Base-by-base conservation (phyloP, 352 stramenopile species). In the Pythium phragmiticola region DNA sequence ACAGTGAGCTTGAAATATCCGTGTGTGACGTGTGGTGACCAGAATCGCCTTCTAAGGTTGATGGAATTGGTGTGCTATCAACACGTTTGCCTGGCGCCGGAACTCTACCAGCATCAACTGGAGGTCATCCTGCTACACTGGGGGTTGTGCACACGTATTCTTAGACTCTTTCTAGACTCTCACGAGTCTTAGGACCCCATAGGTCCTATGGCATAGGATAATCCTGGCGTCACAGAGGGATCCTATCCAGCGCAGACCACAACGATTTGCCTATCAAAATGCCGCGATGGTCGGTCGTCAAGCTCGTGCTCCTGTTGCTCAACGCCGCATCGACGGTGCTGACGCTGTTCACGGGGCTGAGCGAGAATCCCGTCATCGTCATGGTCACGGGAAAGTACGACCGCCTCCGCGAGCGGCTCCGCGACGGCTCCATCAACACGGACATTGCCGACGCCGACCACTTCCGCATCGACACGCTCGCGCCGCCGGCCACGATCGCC, bases 401-500 rank as follows among this genome's bases (percentile, higher is more conserved):
- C 42, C 33, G 16, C 33, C 56, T 71, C 17, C 65, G 65, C 28
- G 19, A 45, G 19, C 65, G 65, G 13, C 36, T 74, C 1, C 36
- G 14, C 7, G 37, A 69, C 16, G 70, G 63, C 39, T 54, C 28
- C 0, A 66, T 77, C 58, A 77, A 72, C 63, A 65, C 61, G 7
- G 49, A 74, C 69, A 70, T 60, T 52, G 51, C 56, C 11, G 36
- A 42, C 21, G 45, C 9, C 14, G 65, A 70, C 34, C 14, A 58
- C 4, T 46, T 72, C 36, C 19, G 47, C 17, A 45, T 58, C n/a
- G 46, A 57, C 34, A 61, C 36, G 28, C 51, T 75, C 7, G 66
- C 68, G 12, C 57, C 77, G 16, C 55, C 81, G 2, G 71, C 60
- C 5, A 19, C 54, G 30, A 66, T 83, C 6, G 42, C 46, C 8